Evolutionary conservation across 495 filamentous ascomycete genomes (phyloP), one percentile per base, ranked within the genome.

Genomic region (Apiosordaria backusii): DNA sequence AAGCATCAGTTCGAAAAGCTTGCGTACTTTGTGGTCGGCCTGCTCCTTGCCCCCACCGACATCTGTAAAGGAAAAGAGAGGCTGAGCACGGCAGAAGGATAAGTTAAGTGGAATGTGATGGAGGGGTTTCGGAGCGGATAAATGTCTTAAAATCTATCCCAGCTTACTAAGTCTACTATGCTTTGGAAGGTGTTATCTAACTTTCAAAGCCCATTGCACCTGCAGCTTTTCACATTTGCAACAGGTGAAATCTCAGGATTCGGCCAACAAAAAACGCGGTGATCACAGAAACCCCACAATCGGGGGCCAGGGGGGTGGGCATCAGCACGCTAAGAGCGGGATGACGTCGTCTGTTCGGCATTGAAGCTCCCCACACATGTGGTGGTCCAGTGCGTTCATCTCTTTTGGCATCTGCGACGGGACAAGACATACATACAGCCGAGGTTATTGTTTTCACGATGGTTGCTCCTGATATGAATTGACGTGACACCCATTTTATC

Each of bases 31-130:
- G 53, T 72, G 59, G 53, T 83, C 69, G 53, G 80, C 78, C 68
- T 81, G 80, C 23, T 81, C 82, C 27, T 75, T 78, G 10, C 80
- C 79, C n/a, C 74, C 78, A 45, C 79, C 81, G 4, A 85, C 75
- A 65, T 85, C 83, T 23, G 80, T 78, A 50, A 78, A 68, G 50
- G 71, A 65, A 59, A 75, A 76, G 10, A 77, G 66, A 0, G 74
- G 71, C 50, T 75, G 72, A 21, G 74, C 71, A 16, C 71, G 69
- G 61, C 64, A 67, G 22, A 77, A 77, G 1, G n/a, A n/a, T n/a
- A n/a, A n/a, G n/a, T n/a, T n/a, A n/a, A n/a, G n/a, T n/a, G n/a
- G n/a, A n/a, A n/a, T n/a, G n/a, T n/a, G n/a, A n/a, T n/a, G n/a
- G n/a, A n/a, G n/a, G n/a, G n/a, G n/a, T n/a, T n/a, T n/a, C n/a